These are phyloP conservation scores for Fusarium sp. DNA, from an alignment of 2,329 filamentous ascomycete species.

Conservation along the genomic window DNA sequence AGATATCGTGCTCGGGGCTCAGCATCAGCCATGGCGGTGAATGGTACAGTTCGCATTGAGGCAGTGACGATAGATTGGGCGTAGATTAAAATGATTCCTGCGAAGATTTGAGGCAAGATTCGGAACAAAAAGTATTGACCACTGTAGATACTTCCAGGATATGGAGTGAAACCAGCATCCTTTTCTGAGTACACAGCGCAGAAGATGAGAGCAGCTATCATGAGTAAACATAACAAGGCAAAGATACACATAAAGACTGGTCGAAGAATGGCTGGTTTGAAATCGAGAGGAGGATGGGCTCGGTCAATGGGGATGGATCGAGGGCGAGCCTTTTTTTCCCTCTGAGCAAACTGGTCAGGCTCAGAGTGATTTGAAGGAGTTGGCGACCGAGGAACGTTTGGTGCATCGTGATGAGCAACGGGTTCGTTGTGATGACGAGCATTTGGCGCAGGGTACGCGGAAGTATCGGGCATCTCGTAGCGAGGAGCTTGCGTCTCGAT, in stretches of 20 bases:
- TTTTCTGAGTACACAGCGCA: conserved; percentile 75
- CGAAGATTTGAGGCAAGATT: conserved; percentile 83
- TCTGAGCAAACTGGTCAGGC: conserved; percentile 21
- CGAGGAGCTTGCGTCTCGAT: conserved; percentile 31
- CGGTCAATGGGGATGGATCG: conserved; percentile 54
- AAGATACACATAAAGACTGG: conserved; percentile 71
- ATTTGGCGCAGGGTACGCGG: conserved; percentile 21
- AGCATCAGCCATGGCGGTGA: conserved; percentile 78
- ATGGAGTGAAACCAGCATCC: conserved; percentile 74
- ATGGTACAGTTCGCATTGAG: conserved; percentile 81
- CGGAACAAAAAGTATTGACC: conserved; percentile 86
- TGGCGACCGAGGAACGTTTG: conserved; percentile 19
- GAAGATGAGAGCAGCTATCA: conserved; percentile 79
- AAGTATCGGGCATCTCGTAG: conserved; percentile 36
- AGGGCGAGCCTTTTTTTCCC: conserved; percentile 48
- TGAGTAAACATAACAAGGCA: conserved; percentile 71
- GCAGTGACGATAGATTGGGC: conserved; percentile 79
- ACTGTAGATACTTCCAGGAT: conserved; percentile 74
- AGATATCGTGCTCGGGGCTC: conserved; percentile 69
- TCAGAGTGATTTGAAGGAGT: conserved; percentile 32
- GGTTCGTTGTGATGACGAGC: conserved; percentile 21
- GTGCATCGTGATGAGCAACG: conserved; percentile 32
- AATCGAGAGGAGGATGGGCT: conserved; percentile 68
- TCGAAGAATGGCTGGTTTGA: conserved; percentile 78
- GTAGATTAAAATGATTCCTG: conserved; percentile 78